Percentiles rank a stretch among this genome's conserved stretches.
phyloP scores from a whole-genome alignment of 2,329 filamentous ascomycete genomes.

The Plectosphaerella plurivora region DNA sequence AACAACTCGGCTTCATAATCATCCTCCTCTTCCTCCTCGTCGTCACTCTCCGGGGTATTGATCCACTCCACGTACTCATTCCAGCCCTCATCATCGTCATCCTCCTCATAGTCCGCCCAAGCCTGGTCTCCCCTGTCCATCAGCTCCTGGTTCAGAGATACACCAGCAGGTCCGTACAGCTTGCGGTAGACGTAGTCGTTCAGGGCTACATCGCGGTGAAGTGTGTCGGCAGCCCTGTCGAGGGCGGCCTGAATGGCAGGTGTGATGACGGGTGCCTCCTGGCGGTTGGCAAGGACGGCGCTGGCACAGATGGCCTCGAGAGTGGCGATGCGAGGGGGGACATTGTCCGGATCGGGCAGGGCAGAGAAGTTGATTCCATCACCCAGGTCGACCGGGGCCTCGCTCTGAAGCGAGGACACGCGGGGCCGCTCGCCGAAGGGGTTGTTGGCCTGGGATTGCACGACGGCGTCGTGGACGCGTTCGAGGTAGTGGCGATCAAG shows the following conservation, averaged over 20 bases:
- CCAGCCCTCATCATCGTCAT: background rate
- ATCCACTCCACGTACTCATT: background rate
- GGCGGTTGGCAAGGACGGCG: background rate
- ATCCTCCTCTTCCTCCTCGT: background rate
- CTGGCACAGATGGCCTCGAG: background rate
- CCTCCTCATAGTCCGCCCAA: background rate
- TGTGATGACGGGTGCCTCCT: background rate
- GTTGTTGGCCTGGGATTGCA: background rate
- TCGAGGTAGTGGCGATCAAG: background rate
- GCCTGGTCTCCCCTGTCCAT: background rate
- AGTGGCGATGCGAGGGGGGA: background rate
- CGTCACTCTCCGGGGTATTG: background rate
- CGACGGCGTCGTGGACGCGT: background rate
- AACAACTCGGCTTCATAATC: background rate
- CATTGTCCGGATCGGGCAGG: background rate
- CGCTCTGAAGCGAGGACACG: background rate
- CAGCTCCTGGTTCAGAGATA: background rate
- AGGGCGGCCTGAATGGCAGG: conserved; percentile 1
- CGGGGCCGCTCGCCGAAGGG: background rate
- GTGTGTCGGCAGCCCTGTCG: background rate
- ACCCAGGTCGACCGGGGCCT: no score
- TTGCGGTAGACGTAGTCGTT: background rate
- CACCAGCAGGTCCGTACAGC: background rate
- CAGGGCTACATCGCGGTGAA: conserved; percentile 32
- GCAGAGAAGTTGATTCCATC: conserved; percentile 3